Evolutionary conservation across 2,329 filamentous ascomycete species (phyloP), one percentile per base, ranked within the genome.

Genomic region (Diaporthe helianthi): DNA sequence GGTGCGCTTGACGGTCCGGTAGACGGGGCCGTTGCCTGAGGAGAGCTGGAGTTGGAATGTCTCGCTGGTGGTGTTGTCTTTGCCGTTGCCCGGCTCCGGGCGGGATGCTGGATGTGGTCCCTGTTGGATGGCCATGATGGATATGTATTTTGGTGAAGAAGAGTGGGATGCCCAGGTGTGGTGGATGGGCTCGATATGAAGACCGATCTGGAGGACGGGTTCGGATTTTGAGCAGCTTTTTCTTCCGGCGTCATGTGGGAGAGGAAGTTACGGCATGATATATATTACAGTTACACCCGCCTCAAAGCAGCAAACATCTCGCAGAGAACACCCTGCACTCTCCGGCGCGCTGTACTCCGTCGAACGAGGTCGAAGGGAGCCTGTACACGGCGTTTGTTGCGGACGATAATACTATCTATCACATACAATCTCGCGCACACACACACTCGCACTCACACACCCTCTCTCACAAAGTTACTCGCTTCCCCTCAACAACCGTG

Each of bases 1-100:
- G 1, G 76, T 78, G 10, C 70, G 70, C 13, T 79, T 77, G 24
- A 83, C 73, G 6, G 76, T 76, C 22, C 80, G 77, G 46, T 76
- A 79, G 36, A 81, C 75, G 24, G 78, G 77, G 2, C 81, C 81
- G 63, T 78, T 77, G 52, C 76, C 78, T 15, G 81, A 81, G 15
- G 78, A 74, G 10, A 82, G 74, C 41, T 76, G 76, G 38, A 82
- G 77, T 24, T 75, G 69, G 10, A 76, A 76, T 8, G 76, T 79
- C 12, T 65, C 55, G 31, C 3, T 17, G 36, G 36, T 38, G 36
- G 1, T 17, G 36, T 15, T 38, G 36, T 38, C 12, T 4, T 38
- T n/a, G 22, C 1, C 26, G 46, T n/a, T n/a, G 49, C 13, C 33
- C 17, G n/a, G 19, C 19, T 24, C 44, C 0, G 44, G 52, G 53